Evolutionary conservation across 2,329 filamentous ascomycete genomes (phyloP), one percentile per base, ranked within the genome.

Genomic region (Metarhizium robertsii): DNA sequence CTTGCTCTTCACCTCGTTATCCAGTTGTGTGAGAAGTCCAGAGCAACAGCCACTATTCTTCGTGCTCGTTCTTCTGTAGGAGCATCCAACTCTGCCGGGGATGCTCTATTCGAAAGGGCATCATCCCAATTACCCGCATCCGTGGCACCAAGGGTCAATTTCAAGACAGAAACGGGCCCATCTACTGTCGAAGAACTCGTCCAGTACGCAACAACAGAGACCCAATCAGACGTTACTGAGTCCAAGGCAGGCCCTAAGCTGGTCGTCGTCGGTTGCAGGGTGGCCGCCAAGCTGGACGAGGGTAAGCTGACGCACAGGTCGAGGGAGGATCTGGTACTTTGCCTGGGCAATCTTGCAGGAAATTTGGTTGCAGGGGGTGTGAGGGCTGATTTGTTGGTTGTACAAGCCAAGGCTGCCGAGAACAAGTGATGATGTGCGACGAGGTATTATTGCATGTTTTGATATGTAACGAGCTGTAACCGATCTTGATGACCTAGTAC

Each of bases 1-100:
- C 82, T 86, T 4, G 92, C 91, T 0, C 77, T 97, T 0, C 79
- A 85, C 1, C 81, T 97, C 29, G 87, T 92, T 3, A 77, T 97
- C 3, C 92, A 96, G 65, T 79, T 99, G 1, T 89, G 86, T 1
- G 84, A 86, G 67, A 94, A 91, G 64, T 79, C 83, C 4, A 82
- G 88, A 47, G 83, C 96, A 30, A 92, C 89, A 0, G 89, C 85
- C 0, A 92, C 88, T 0, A 79, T 96, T 36, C 75, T 87, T 1
- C 84, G 60, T 18, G 59, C 59, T 11, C 55, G 49, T 1, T 45
- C 52, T 2, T 49, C 53, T 3, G 36, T 48, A 3, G 34, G 47
- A 18, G 47, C 55, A 20, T 51, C 51, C 6, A 54, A 59, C 8
- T 49, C 53, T 11, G 50, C 48, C 2, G 20, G 29, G 10, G 53